A percentile compares a stretch with the other conserved stretches of the same genome.
These are phyloP conservation scores for Xylaria sp. DNA, from an alignment of 2,329 filamentous ascomycete genomes.

Conservation along the genomic window DNA sequence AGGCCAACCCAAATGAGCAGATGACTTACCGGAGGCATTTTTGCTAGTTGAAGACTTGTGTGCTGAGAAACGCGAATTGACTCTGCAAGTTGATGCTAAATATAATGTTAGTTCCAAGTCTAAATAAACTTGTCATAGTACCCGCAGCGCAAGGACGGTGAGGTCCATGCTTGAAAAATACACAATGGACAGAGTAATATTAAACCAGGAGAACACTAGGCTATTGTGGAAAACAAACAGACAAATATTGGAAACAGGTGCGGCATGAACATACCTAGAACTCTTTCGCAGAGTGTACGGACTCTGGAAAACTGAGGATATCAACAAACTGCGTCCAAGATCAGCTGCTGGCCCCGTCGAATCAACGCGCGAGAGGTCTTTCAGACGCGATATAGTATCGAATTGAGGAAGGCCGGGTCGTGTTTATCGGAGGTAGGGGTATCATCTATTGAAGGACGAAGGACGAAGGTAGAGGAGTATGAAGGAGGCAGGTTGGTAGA, in stretches of 20 bases:
- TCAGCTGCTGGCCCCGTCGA: constrained; percentile 13
- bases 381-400: constrained; percentile 10
- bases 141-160: not conserved
- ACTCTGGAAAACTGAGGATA: constrained; percentile 22
- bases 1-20: not conserved
- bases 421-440: constrained; percentile 8
- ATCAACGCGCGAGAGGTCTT: constrained; percentile 1
- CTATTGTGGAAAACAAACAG: not conserved
- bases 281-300: constrained; percentile 12
- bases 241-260: constrained; percentile 1
- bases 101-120: constrained; percentile 3
- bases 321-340: constrained; percentile 29
- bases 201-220: not conserved
- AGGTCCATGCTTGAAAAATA: not conserved
- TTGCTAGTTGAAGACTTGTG: constrained; percentile 21
- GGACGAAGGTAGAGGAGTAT: constrained; percentile 4
- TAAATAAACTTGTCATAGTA: not conserved
- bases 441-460: constrained; percentile 11
- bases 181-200: not conserved
- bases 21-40: constrained; percentile 45
- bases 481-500: constrained; percentile 5
- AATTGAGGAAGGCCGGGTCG: not conserved
- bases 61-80: constrained; percentile 14
- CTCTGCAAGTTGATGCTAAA: constrained; percentile 19
- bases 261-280: constrained; percentile 16